phyloP scores from a whole-genome alignment of 805 yeast genomes.

The Sugiyamaella valdiviana region DNA sequence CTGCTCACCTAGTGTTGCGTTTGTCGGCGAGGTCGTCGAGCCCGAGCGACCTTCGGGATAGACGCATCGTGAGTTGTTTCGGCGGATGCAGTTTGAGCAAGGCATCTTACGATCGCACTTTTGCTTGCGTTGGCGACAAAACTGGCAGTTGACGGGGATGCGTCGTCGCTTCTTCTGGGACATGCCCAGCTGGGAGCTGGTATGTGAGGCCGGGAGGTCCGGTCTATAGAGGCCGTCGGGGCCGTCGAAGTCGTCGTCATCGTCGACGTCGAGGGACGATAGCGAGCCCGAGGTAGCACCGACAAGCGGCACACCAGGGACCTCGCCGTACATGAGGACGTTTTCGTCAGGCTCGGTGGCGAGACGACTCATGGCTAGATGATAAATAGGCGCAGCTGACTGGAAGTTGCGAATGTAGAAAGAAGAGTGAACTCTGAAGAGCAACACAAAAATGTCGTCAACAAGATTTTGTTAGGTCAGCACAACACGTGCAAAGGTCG shows the following conservation, averaged over 20 bases:
- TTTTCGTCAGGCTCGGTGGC: not conserved
- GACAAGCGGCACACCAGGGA: too few relatives aligned
- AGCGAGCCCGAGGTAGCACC: too few relatives aligned
- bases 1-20: not conserved
- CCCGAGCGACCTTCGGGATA: not conserved
- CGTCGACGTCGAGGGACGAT: not conserved
- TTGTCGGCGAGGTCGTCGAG: slow-evolving; percentile 1
- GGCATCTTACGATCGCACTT: slow-evolving; percentile 32
- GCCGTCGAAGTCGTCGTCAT: not conserved
- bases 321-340: not conserved
- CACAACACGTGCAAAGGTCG: too few relatives aligned
- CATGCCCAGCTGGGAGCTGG: slow-evolving; percentile 8
- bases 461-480: too few relatives aligned
- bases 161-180: slow-evolving; percentile 26
- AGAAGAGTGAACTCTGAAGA: not conserved
- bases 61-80: slow-evolving; percentile 13
- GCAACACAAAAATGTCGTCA: not conserved
- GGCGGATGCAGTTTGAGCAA: slow-evolving; percentile 29
- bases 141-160: slow-evolving; percentile 29
- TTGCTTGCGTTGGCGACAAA: slow-evolving; percentile 31
- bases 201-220: slow-evolving; percentile 15
- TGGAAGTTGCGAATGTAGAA: not conserved
- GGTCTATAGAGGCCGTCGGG: slow-evolving; percentile 4
- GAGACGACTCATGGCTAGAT: not conserved
- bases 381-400: not conserved